A percentile compares a stretch with the other conserved stretches of the same genome.
Evolutionary conservation across 495 filamentous ascomycete genomes (phyloP).

Genomic region (Neurospora tetraspora): DNA sequence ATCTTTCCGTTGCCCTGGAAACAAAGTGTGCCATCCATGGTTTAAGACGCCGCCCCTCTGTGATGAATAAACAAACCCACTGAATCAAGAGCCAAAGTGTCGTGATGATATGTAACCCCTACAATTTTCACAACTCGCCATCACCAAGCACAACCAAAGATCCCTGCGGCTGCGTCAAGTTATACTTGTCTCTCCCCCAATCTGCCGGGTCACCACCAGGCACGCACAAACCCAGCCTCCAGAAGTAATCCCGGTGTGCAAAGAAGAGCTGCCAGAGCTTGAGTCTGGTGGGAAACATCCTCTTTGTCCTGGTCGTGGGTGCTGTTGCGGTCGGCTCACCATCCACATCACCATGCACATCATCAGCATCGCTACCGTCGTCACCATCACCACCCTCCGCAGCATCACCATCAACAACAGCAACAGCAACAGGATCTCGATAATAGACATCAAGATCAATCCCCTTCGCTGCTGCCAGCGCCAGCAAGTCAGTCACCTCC

Average conservation of each 20-base stretch:
- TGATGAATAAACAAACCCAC: background rate
- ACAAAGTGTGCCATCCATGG: background rate
- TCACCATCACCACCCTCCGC: background rate
- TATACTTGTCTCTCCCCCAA: constrained; percentile 45
- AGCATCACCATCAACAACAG: background rate
- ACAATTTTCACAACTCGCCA: background rate
- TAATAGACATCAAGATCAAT: constrained; percentile 3
- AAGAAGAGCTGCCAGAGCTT: constrained; percentile 88
- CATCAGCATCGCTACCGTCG: background rate
- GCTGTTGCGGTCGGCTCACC: background rate
- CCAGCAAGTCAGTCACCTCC: background rate
- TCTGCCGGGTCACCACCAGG: constrained; percentile 69
- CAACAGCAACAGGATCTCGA: background rate
- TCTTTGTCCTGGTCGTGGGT: background rate
- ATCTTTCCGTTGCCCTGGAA: background rate
- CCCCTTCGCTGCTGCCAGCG: constrained; percentile 8
- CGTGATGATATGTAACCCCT: background rate
- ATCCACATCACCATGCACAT: background rate
- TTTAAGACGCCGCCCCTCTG: background rate
- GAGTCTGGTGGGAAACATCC: constrained; percentile 48
- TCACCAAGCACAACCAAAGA: background rate
- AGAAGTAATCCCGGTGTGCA: constrained; percentile 94
- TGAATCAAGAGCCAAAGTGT: background rate
- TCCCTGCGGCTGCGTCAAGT: constrained; percentile 8
- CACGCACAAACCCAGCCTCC: constrained; percentile 81